Base-by-base conservation (phyloP, 306 rosid genomes). In the Vigna mungo region DNA sequence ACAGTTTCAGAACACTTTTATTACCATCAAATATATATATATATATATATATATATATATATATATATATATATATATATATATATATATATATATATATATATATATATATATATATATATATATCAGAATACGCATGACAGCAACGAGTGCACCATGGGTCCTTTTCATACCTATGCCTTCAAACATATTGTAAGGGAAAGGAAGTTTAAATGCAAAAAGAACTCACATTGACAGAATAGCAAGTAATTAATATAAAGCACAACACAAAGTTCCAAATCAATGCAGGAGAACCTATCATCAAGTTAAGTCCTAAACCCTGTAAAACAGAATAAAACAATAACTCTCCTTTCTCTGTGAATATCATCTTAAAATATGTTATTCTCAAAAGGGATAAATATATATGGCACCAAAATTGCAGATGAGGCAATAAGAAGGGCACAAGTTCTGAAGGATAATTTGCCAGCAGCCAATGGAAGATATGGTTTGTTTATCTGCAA, bases 401-500 rank as follows among this genome's bases (percentile, higher is more conserved):
- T 25, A 59, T 58, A 5, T 27, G 39, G 9, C 5, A 59, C 65
- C 65, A 59, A 5, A 27, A 14, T 12, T 27, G 5, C n/a, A 59
- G 17, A 25, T 25, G 41, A 25, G 15, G 18, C 39, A 5, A 2
- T 4, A 59, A 59, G 6, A 59, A 59, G 5, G 5, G 30, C 65
- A 27, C 18, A 16, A 14, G 3, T 59, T 59, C 4, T 12, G 2
- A 25, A 13, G 4, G 65, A 59, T 59, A 59, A 5, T 13, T 27
- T 8, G 2, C 65, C 67, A 1, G 44, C 15, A 3, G 13, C 67
- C 20, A 61, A 30, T 32, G 67, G 44, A 80, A 90, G 96, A 89
- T 90, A 82, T 55, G 93, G 96, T 84, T 90, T 92, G 88, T 92
- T 92, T 76, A 92, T 85, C 97, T 92, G 88, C 81, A 82, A 72